These are phyloP conservation scores for Debaryomycetaceae sp. DNA, from an alignment of 1,139 yeast genomes.

Conservation along the genomic window DNA sequence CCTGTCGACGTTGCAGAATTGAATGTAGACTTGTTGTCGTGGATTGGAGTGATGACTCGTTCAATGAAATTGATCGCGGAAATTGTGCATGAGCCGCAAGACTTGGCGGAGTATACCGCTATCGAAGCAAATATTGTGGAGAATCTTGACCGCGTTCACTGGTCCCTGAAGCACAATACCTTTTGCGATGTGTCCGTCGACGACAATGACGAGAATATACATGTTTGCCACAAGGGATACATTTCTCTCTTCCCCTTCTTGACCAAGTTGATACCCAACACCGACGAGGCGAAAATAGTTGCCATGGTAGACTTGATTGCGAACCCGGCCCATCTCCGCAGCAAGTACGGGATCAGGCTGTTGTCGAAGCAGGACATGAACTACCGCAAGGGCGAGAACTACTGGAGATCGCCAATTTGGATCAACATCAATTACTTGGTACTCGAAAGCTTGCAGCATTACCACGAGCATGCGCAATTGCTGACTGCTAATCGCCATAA, in stretches of 20 bases:
- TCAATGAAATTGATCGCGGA: conserved; percentile 69
- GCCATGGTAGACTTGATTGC: conserved; percentile 46
- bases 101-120: conserved; percentile 37
- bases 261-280: conserved; percentile 50
- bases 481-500: conserved; percentile 23
- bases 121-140: conserved; percentile 47
- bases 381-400: conserved; percentile 76
- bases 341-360: conserved; percentile 72
- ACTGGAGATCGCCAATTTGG: conserved; percentile 97
- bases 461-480: conserved; percentile 14
- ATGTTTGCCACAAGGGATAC: conserved; percentile 84
- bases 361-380: conserved; percentile 56
- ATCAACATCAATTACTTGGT: conserved; percentile 78
- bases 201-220: conserved; percentile 52
- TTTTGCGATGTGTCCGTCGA: conserved; percentile 82
- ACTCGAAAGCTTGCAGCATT: conserved; percentile 58
- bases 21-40: conserved; percentile 78
- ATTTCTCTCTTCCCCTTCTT: conserved; percentile 79
- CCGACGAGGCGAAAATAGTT: conserved; percentile 38
- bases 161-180: conserved; percentile 58
- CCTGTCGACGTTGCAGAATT: conserved; percentile 83
- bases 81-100: conserved; percentile 48
- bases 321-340: conserved; percentile 69
- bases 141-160: conserved; percentile 66
- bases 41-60: conserved; percentile 91